Evolutionary conservation across 106 monocot genomes (phyloP).

Genomic region (Vanilla planifolia): DNA sequence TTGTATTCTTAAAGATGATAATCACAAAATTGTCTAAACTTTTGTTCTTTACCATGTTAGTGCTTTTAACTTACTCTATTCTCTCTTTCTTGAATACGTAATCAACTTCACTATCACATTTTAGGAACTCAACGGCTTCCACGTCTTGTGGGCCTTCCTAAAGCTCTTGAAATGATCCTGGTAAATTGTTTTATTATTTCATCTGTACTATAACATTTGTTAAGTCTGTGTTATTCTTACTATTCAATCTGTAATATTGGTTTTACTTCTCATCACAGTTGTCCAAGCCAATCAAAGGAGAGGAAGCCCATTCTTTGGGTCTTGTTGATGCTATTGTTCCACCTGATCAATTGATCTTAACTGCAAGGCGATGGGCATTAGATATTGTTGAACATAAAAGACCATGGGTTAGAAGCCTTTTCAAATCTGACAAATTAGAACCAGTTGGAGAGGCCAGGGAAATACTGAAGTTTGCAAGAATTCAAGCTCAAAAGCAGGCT

Average conservation of each 20-base stretch:
- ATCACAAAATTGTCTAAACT: no score
- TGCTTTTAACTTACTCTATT: no score
- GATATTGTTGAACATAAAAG: constrained; percentile 64
- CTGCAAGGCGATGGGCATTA: constrained; percentile 72
- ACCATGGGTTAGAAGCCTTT: constrained; percentile 77
- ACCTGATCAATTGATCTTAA: constrained; percentile 42
- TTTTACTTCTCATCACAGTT: constrained; percentile 23
- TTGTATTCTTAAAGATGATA: no score
- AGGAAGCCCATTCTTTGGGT: constrained; percentile 60
- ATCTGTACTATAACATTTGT: neutral
- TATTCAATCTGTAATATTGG: neutral
- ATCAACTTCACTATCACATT: constrained; percentile 11
- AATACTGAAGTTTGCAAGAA: constrained; percentile 74
- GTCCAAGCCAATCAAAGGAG: constrained; percentile 78
- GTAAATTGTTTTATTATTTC: constrained; percentile 24
- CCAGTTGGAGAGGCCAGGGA: constrained; percentile 58
- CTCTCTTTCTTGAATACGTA: no score
- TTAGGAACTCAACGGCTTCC: constrained; percentile 91
- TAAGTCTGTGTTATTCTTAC: neutral
- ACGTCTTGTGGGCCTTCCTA: constrained; percentile 78
- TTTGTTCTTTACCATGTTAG: no score
- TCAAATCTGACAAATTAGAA: constrained; percentile 75
- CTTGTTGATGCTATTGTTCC: constrained; percentile 68
- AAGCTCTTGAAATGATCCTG: constrained; percentile 93
- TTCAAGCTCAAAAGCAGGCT: constrained; percentile 52